phyloP scores from a whole-genome alignment of 768 basidiomycete genomes.

The Boletales sp. region DNA sequence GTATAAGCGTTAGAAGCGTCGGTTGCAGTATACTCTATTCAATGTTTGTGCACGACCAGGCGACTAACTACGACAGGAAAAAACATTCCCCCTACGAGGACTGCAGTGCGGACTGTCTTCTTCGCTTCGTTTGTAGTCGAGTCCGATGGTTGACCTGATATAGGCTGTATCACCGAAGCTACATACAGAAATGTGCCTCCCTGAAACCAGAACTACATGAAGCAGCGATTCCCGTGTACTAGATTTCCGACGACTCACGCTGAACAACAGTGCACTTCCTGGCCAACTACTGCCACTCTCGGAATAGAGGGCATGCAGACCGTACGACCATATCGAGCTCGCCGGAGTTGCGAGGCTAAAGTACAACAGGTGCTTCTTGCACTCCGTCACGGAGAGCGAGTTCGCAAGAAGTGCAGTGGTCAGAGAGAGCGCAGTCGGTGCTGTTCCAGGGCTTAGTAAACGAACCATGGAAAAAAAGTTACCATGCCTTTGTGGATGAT shows the following conservation, averaged over 20 bases:
- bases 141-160: conserved; percentile 46
- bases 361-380: conserved; percentile 68
- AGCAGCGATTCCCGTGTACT: not conserved
- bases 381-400: conserved; percentile 61
- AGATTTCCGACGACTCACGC: conserved; percentile 47
- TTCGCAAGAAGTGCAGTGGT: conserved; percentile 81
- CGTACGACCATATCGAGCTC: conserved; percentile 75
- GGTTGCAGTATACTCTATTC: not conserved
- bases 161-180: conserved; percentile 82
- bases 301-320: conserved; percentile 50
- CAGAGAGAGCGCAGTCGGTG: conserved; percentile 87
- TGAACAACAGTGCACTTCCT: conserved; percentile 77
- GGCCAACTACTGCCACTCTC: conserved; percentile 50
- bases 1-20: not conserved
- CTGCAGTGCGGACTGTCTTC: conserved; percentile 42
- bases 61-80: conserved; percentile 59
- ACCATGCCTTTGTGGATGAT: conserved; percentile 81
- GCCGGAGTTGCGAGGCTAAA: conserved; percentile 86
- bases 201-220: conserved; percentile 34
- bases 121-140: conserved; percentile 39
- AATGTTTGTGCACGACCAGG: conserved; percentile 60
- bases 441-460: conserved; percentile 39
- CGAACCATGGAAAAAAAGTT: not conserved
- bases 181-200: conserved; percentile 95
- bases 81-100: conserved; percentile 68